Base-by-base conservation (phyloP, 2,329 filamentous ascomycete species). In the Orbilia ellipsospora region DNA sequence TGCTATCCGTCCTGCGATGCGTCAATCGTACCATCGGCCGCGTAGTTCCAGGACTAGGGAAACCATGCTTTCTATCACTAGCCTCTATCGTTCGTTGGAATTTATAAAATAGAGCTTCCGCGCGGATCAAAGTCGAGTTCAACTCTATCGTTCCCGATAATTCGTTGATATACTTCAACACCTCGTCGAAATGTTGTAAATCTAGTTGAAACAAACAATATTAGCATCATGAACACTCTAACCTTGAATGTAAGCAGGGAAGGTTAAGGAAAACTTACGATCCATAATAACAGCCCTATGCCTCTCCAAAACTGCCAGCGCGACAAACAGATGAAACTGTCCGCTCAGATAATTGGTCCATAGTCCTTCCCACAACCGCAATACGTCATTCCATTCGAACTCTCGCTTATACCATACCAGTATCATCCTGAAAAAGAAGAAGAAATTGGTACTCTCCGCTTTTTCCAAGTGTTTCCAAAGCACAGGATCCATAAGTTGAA, bases 391-490 rank as follows among this genome's bases (percentile, higher is more conserved):
- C 92, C 94, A 99, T 78, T 89, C 87, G 80, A 99, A 99, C 83
- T 99, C 95, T 56, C 95, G 90, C 85, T 99, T 99, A 83, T 95
- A 99, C 95, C 95, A 99, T 8, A 99, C 95, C 0, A 99, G 86
- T 40, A 99, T 86, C 95, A 98, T 98, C 74, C 95, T 92, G 88
- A 98, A 99, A 85, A 99, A 98, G 85, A 99, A 99, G 84, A 99
- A 99, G 83, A 99, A 99, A 82, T 99, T 99, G 23, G 95, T 99
- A 80, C 92, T 96, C 80, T 99, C 96, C 18, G 94, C 92, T 15
- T 88, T 90, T 82, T 96, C 89, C 0, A 99, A 88, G 80, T 99
- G 95, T 1, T 92, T 86, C 83, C 97, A 98, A 6, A 99, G 88
- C 81, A 93, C 92, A 0, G 96, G 95, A 79, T 99, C 95, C 89